A percentile compares a stretch with the other conserved stretches of the same genome.
These are phyloP conservation scores for Zygosaccharomyces rouxii DNA, from an alignment of 805 yeast genomes.

Conservation along the genomic window DNA sequence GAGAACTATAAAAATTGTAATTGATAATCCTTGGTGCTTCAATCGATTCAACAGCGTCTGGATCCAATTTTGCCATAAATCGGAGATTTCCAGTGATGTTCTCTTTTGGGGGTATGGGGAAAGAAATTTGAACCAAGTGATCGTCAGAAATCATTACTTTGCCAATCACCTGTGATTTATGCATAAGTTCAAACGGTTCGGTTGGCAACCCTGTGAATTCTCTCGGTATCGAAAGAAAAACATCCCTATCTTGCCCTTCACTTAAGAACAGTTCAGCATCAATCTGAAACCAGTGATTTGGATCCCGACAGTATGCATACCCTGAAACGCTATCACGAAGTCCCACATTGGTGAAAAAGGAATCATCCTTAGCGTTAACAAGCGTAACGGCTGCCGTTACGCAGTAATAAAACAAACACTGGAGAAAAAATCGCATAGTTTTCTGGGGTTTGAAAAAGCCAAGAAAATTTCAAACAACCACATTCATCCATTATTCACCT, in stretches of 20 bases:
- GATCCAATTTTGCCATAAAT: slow-evolving; percentile 23
- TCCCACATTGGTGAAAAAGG: slow-evolving; percentile 21
- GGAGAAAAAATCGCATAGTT: not conserved
- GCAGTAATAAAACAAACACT: not conserved
- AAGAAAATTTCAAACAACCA: not conserved
- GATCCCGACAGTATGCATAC: slow-evolving; percentile 21
- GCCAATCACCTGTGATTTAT: slow-evolving; percentile 19
- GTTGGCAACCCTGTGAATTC: slow-evolving; percentile 21
- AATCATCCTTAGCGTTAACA: slow-evolving; percentile 11
- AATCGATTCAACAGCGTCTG: slow-evolving; percentile 15
- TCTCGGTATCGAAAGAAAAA: slow-evolving; percentile 25
- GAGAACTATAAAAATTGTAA: slow-evolving; percentile 22
- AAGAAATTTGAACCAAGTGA: slow-evolving; percentile 23
- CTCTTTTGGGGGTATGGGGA: slow-evolving; percentile 4
- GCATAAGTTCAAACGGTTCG: slow-evolving; percentile 18
- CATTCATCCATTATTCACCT: no score
- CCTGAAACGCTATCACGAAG: slow-evolving; percentile 24
- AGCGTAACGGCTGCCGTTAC: slow-evolving; percentile 4
- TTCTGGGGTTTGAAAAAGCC: not conserved
- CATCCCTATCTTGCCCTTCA: slow-evolving; percentile 16
- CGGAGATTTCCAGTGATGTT: slow-evolving; percentile 25
- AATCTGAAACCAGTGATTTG: slow-evolving; percentile 28
- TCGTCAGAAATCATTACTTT: slow-evolving; percentile 15
- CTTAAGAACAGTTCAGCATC: slow-evolving; percentile 25
- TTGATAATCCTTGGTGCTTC: slow-evolving; percentile 15